Percentiles rank a stretch among this genome's conserved stretches.
Evolutionary conservation across 2,329 filamentous ascomycete genomes (phyloP).

Genomic region (Onygena corvina): DNA sequence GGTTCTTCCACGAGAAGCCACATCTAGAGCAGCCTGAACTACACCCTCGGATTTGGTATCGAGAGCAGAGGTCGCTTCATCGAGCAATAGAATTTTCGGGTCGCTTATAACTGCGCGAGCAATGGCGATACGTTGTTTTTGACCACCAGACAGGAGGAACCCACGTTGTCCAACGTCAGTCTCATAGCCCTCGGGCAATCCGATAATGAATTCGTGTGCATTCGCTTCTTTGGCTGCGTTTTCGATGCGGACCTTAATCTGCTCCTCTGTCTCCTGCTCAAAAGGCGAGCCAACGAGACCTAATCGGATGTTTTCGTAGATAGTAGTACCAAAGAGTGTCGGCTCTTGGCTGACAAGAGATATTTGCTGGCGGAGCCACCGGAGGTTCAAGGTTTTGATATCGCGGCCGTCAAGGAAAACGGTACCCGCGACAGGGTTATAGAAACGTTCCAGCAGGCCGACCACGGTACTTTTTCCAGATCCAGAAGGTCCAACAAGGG

Average conservation of each 20-base stretch:
- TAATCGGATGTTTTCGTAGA: conserved; percentile 79
- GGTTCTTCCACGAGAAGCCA: conserved; percentile 71
- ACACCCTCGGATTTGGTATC: conserved; percentile 92
- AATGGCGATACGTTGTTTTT: conserved; percentile 95
- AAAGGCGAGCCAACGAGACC: conserved; percentile 75
- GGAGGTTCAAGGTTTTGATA: conserved; percentile 67
- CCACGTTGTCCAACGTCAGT: conserved; percentile 94
- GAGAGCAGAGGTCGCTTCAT: conserved; percentile 86
- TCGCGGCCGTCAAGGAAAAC: conserved; percentile 75
- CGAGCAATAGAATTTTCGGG: conserved; percentile 80
- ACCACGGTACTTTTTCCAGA: conserved; percentile 93
- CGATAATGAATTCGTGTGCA: conserved; percentile 78
- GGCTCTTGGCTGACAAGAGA: conserved; percentile 89
- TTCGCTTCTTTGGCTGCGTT: conserved; percentile 83
- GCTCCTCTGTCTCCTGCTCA: conserved; percentile 56
- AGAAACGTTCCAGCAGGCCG: conserved; percentile 86
- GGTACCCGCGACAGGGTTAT: conserved; percentile 69
- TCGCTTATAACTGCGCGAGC: conserved; percentile 81
- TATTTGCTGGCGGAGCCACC: conserved; percentile 86
- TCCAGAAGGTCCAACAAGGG: conserved; percentile 84
- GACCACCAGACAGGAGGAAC: conserved; percentile 82
- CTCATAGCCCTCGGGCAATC: conserved; percentile 76
- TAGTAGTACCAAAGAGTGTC: conserved; percentile 76
- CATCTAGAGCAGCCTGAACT: conserved; percentile 84
- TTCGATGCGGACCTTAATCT: conserved; percentile 57